A percentile compares a stretch with the other conserved stretches of the same genome.
These are phyloP conservation scores for Neofusicoccum kwambonambiense DNA, from an alignment of 2,329 filamentous ascomycete genomes.

Conservation along the genomic window DNA sequence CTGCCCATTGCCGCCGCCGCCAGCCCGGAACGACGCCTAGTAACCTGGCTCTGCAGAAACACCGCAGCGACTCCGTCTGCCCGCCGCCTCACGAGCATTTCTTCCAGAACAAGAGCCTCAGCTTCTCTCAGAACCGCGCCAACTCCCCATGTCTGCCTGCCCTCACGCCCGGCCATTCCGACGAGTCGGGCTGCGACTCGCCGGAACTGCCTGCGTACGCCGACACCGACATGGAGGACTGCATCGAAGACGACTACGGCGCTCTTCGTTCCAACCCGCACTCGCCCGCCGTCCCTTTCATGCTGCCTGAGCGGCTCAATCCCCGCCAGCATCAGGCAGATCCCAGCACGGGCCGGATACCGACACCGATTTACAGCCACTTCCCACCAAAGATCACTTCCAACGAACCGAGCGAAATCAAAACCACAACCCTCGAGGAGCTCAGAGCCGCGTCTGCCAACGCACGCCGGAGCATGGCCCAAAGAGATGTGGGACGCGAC, in stretches of 20 bases:
- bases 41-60: constrained; percentile 3
- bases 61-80: not conserved
- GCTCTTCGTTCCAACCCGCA: constrained; percentile 35
- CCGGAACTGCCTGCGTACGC: constrained; percentile 30
- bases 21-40: not conserved
- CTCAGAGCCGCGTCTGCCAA: constrained; percentile 3
- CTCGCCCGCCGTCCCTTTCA: constrained; percentile 32
- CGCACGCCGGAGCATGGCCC: not conserved
- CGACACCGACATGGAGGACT: constrained; percentile 39
- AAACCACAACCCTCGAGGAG: constrained; percentile 10
- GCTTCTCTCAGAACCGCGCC: constrained; percentile 30
- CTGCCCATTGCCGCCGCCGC: not conserved
- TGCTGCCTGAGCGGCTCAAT: constrained; percentile 36
- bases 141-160: constrained; percentile 25
- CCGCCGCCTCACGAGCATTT: constrained; percentile 25
- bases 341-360: constrained; percentile 33
- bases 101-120: constrained; percentile 21
- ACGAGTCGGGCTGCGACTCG: constrained; percentile 26
- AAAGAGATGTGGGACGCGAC: constrained; percentile 25
- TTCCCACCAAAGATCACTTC: constrained; percentile 27
- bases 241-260: constrained; percentile 30
- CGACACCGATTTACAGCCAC: constrained; percentile 40
- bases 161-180: constrained; percentile 32
- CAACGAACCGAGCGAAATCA: not conserved
- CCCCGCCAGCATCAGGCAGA: constrained; percentile 24